Percentiles rank a stretch among this genome's conserved stretches.
Conservation (phyloP, 2,329 filamentous ascomycete genomes). For the Fusarium dimerum region DNA sequence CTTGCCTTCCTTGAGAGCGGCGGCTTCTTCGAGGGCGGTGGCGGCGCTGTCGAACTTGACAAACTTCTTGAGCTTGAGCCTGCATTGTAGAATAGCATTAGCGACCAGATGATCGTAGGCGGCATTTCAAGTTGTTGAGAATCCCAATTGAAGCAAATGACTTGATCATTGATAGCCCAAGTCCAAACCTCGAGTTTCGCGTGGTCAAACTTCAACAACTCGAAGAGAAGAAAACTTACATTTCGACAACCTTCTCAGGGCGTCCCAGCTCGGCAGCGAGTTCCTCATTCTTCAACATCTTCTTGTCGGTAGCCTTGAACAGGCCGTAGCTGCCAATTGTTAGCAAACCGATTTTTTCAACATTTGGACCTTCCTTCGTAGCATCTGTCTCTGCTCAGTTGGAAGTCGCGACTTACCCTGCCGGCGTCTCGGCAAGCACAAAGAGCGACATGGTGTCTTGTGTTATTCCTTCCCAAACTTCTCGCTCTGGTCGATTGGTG, state of each 20-base stretch:
- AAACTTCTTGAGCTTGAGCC: conserved; percentile 95
- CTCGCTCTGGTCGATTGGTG: conserved; percentile 34
- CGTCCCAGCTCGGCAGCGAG: conserved; percentile 73
- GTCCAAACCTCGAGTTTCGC: no score
- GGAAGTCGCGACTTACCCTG: conserved; percentile 56
- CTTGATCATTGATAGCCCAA: no score
- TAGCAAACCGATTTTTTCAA: conserved; percentile 25
- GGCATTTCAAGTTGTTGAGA: neutral
- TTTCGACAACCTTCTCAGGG: conserved; percentile 80
- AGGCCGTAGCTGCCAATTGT: conserved; percentile 77
- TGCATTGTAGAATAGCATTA: conserved; percentile 36
- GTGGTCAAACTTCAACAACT: neutral
- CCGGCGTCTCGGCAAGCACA: conserved; percentile 91
- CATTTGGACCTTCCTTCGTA: conserved; percentile 12
- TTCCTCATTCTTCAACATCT: conserved; percentile 87
- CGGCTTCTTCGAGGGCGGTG: conserved; percentile 86
- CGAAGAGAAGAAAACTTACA: conserved; percentile 57
- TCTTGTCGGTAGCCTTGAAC: conserved; percentile 98
- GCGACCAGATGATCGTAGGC: conserved; percentile 4
- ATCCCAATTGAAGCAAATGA: no score
- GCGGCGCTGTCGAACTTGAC: conserved; percentile 95
- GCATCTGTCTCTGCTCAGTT: conserved; percentile 1
- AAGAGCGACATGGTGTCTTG: conserved; percentile 76
- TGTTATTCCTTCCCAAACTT: conserved; percentile 32
- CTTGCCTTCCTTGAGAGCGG: conserved; percentile 88